These are phyloP conservation scores for Entrophospora sp. DNA, from an alignment of 192 early-diverging fungal genomes.

Conservation along the genomic window DNA sequence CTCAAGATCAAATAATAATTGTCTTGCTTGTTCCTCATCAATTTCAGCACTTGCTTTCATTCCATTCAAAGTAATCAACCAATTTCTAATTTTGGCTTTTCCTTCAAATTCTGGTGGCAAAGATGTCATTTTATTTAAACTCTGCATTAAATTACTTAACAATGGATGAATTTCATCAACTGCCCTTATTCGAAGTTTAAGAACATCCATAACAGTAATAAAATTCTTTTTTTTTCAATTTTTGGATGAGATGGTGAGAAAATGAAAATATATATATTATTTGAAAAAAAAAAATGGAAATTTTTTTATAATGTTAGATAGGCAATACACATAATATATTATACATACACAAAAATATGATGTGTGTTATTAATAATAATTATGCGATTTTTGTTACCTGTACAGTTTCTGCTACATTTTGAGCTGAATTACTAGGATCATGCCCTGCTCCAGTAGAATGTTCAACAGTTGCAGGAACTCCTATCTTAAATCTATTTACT, in stretches of 20 bases:
- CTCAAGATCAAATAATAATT: constrained; percentile 89
- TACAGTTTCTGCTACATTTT: constrained; percentile 74
- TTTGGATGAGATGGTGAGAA: no score
- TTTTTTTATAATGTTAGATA: no score
- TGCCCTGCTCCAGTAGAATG: constrained; percentile 54
- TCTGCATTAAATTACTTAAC: constrained; percentile 77
- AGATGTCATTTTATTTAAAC: constrained; percentile 70
- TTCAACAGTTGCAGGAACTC: constrained; percentile 92
- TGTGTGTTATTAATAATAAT: no score
- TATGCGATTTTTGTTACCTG: no score
- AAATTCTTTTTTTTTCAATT: no score
- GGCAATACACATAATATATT: no score
- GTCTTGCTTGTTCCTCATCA: constrained; percentile 74
- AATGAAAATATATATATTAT: no score
- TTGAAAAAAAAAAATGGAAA: no score
- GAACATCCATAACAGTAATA: constrained; percentile 86
- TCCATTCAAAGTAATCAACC: constrained; percentile 81
- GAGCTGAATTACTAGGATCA: constrained; percentile 52
- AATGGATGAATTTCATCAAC: constrained; percentile 89
- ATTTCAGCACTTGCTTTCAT: constrained; percentile 93
- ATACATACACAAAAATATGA: no score
- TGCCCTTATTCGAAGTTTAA: constrained; percentile 73
- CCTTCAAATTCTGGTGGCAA: constrained; percentile 75
- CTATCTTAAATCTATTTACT: constrained; percentile 79
- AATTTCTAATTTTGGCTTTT: constrained; percentile 73